These are phyloP conservation scores for Dothidotthia symphoricarpi DNA, from an alignment of 2,329 filamentous ascomycete genomes.

Conservation along the genomic window DNA sequence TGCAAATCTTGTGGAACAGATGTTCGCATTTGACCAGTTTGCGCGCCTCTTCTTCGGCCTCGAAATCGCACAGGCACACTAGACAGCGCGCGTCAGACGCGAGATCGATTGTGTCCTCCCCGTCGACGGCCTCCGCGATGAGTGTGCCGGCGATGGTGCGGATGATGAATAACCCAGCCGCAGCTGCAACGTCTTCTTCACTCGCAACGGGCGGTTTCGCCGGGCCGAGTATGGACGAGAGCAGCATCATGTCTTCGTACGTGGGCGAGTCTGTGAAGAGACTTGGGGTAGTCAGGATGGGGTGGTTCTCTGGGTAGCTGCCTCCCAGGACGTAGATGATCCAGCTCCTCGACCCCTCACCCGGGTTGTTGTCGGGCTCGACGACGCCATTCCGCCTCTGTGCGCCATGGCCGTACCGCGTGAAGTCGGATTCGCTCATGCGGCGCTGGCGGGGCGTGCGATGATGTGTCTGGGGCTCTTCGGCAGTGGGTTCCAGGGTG, in stretches of 20 bases:
- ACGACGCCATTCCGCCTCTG: constrained; percentile 64
- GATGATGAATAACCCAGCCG: constrained; percentile 60
- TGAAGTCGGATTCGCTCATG: constrained; percentile 61
- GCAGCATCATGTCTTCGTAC: constrained; percentile 70
- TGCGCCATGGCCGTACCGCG: constrained; percentile 60
- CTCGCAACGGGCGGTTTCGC: constrained; percentile 67
- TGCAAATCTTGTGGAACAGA: constrained; percentile 66
- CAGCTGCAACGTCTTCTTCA: constrained; percentile 61
- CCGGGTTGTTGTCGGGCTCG: constrained; percentile 55
- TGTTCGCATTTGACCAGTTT: constrained; percentile 64
- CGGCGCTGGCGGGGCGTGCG: constrained; percentile 53
- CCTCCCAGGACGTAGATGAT: constrained; percentile 71
- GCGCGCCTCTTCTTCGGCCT: constrained; percentile 59
- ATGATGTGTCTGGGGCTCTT: constrained; percentile 41
- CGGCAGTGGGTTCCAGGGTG: constrained; percentile 45
- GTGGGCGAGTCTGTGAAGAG: constrained; percentile 69
- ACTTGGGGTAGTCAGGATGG: constrained; percentile 67
- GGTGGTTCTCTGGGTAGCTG: constrained; percentile 68
- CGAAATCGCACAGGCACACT: constrained; percentile 66
- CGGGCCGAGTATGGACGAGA: constrained; percentile 65
- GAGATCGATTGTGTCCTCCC: constrained; percentile 30
- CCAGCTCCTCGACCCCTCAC: constrained; percentile 63
- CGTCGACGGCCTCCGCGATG: constrained; percentile 50
- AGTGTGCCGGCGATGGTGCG: constrained; percentile 43
- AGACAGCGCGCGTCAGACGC: constrained; percentile 56